Evolutionary conservation across 257 asterid species (phyloP), one percentile per base, ranked within the genome.

Genomic region (Anisodus tanguticus): DNA sequence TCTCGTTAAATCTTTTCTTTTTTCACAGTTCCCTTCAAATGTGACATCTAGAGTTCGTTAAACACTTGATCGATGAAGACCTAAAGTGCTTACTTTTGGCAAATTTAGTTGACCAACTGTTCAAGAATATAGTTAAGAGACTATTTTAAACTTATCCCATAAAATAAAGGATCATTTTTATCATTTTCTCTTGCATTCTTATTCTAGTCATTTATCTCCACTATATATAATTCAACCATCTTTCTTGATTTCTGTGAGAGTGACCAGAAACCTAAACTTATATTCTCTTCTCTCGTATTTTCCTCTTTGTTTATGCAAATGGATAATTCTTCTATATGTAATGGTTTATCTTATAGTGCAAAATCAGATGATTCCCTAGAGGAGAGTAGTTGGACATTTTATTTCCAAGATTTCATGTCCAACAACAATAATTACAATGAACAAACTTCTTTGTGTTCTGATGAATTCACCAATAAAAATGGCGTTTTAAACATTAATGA

Each of bases 351-450:
- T 47, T 43, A 71, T 83, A 81, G 87, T 83, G 80, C 79, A 51
- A 64, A 85, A 3, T 37, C 45, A 8, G 31, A n/a, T 17, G 89
- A 90, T 72, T 62, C 88, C 62, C 91, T 89, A 19, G 97, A 93
- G 71, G 97, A 93, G 51, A 93, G 98, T 90, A 92, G 94, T 84
- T 93, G 98, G 98, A 92, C 93, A 80, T 93, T 89, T 88, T 93
- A 93, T 88, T 89, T 93, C 81, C 88, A 92, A 85, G 97, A 91
- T 10, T 92, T 92, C 86, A 60, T 82, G 64, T 70, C 80, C 54
- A 90, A 89, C 2, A 60, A 85, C n/a, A 68, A n/a, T n/a, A 59
- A 39, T 6, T 45, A 84, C 15, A 17, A 85, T 3, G 55, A 82
- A 45, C 59, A 64, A 45, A 55, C 71, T 68, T 81, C 47, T 70